Conservation (phyloP, 352 stramenopile genomes). For the Globisporangium rhizosaccharum region DNA sequence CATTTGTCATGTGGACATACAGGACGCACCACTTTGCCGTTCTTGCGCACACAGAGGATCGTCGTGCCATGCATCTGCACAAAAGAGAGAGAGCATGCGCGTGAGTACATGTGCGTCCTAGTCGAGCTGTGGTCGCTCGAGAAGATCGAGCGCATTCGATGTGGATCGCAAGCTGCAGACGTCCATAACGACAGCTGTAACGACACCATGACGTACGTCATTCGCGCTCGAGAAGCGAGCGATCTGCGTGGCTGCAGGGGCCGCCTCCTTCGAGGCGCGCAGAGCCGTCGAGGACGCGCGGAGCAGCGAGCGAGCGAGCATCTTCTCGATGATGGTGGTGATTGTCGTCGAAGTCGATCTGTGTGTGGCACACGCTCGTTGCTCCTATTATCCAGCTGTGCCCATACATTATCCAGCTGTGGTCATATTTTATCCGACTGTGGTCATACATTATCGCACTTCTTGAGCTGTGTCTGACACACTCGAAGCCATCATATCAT, state of each 20-base stretch:
- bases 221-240: constrained; percentile 50
- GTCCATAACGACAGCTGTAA: neutral
- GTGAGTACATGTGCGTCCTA: neutral
- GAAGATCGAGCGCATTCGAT: neutral
- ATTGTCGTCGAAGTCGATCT: constrained; percentile 4
- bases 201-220: constrained; percentile 22
- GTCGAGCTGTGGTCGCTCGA: neutral
- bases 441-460: no score
- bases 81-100: neutral
- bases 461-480: no score
- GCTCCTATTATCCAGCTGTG: no score
- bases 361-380: neutral
- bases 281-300: constrained; percentile 17
- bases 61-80: constrained; percentile 93
- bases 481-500: neutral
- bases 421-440: no score
- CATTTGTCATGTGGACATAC: neutral
- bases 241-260: constrained; percentile 12
- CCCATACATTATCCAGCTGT: no score
- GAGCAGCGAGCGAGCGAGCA: constrained; percentile 62
- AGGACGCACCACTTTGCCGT: constrained; percentile 92
- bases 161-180: neutral
- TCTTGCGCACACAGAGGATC: constrained; percentile 97
- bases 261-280: constrained; percentile 12
- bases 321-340: constrained; percentile 13